A percentile compares a stretch with the other conserved stretches of the same genome.
Conservation (phyloP, 495 filamentous ascomycete species). For the Xylaria bambusicola region DNA sequence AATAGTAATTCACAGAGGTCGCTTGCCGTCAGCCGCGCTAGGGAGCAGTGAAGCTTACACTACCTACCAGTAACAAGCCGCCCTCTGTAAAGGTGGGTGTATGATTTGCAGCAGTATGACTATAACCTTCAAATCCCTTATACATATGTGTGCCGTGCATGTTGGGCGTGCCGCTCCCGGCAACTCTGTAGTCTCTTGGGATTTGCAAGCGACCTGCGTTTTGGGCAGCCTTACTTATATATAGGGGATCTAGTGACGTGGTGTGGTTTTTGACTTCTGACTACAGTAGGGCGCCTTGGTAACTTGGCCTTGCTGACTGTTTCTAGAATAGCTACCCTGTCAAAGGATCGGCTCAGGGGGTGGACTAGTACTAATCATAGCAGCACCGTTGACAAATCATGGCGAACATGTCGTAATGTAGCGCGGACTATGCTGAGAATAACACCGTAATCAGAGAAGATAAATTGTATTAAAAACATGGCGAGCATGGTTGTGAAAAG, state of each 20-base stretch:
- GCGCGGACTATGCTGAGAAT: not conserved
- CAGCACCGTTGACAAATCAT: constrained; percentile 20
- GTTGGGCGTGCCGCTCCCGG: no score
- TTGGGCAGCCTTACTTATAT: not conserved
- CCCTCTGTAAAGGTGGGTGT: not conserved
- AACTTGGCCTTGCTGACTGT: constrained; percentile 20
- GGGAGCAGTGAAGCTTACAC: not conserved
- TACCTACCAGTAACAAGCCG: not conserved
- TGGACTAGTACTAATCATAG: constrained; percentile 18
- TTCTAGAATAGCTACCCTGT: constrained; percentile 15
- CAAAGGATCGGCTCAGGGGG: constrained; percentile 16
- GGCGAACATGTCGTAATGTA: not conserved
- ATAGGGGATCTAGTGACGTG: not conserved
- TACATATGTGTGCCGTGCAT: no score
- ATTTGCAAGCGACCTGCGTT: no score
- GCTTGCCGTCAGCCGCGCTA: constrained; percentile 7
- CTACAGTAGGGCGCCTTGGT: constrained; percentile 2
- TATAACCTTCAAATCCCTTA: no score
- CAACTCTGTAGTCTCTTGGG: no score
- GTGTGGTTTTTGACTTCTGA: constrained; percentile 9
- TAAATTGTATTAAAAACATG: constrained; percentile 17
- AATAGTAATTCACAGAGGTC: constrained; percentile 4
- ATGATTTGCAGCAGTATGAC: no score
- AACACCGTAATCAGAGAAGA: not conserved
- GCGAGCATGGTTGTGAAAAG: constrained; percentile 2